phyloP scores from a whole-genome alignment of 1,284 basidiomycete species.

The Leccinum subrobustum region DNA sequence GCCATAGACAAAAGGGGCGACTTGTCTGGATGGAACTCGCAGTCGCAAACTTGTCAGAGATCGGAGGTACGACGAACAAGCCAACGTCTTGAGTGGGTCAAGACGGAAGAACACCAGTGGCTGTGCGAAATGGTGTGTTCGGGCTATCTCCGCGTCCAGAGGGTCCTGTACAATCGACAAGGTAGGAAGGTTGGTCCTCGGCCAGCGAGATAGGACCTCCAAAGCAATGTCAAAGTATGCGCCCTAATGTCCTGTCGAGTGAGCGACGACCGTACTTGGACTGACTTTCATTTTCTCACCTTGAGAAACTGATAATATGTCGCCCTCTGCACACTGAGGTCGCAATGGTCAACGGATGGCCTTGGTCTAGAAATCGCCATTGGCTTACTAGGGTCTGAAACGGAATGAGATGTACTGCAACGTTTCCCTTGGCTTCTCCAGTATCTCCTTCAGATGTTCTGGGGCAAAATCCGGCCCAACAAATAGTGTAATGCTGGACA shows the following conservation, averaged over 20 bases:
- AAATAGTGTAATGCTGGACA: slow-evolving; percentile 49
- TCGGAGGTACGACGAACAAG: slow-evolving; percentile 43
- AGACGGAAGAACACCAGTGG: slow-evolving; percentile 72
- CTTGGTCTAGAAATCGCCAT: background rate
- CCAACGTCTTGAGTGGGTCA: slow-evolving; percentile 45
- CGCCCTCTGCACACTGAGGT: slow-evolving; percentile 58
- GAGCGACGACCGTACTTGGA: background rate
- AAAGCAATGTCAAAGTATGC: slow-evolving; percentile 68
- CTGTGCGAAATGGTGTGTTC: slow-evolving; percentile 55
- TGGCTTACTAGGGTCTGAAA: slow-evolving; percentile 68
- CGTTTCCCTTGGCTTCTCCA: slow-evolving; percentile 39
- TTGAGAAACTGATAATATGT: slow-evolving; percentile 70
- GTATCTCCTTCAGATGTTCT: slow-evolving; percentile 62
- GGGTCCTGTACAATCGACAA: slow-evolving; percentile 71
- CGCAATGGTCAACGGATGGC: slow-evolving; percentile 1
- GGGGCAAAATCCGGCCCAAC: slow-evolving; percentile 61
- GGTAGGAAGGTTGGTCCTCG: slow-evolving; percentile 39
- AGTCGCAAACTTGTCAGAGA: slow-evolving; percentile 51
- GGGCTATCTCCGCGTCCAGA: slow-evolving; percentile 38
- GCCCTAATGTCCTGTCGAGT: slow-evolving; percentile 41
- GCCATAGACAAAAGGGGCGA: slow-evolving; percentile 44
- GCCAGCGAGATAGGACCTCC: slow-evolving; percentile 56
- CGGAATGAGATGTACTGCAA: slow-evolving; percentile 51
- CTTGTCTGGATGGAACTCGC: slow-evolving; percentile 56
- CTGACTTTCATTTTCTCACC: slow-evolving; percentile 28